A percentile compares a stretch with the other conserved stretches of the same genome.
Conservation (phyloP, 306 rosid genomes). For the Canavalia gladiata region DNA sequence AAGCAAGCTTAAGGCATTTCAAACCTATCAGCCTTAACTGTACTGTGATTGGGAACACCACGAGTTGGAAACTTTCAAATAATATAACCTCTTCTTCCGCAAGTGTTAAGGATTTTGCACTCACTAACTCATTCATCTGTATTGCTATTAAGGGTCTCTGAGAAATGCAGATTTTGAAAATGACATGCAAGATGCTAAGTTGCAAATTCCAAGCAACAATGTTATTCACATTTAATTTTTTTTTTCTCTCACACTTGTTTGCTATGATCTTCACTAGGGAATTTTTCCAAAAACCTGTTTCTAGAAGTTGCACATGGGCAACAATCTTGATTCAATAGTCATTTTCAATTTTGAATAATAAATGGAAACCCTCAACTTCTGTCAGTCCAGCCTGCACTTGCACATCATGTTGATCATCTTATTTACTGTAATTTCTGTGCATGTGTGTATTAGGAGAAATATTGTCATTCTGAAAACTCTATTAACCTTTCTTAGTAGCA, state of each 20-base stretch:
- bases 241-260: not conserved
- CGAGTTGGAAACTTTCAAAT: constrained; percentile 8
- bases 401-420: not conserved
- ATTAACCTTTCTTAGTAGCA: not conserved
- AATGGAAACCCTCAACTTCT: not conserved
- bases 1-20: constrained; percentile 19
- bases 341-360: constrained; percentile 17
- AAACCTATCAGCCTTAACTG: not conserved
- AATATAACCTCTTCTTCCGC: constrained; percentile 6
- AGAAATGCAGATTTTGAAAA: not conserved
- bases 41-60: not conserved
- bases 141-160: not conserved
- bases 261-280: not conserved
- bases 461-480: not conserved
- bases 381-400: not conserved
- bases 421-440: not conserved
- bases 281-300: not conserved
- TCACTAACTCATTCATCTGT: not conserved
- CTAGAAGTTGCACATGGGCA: not conserved
- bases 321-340: not conserved
- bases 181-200: not conserved
- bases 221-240: not conserved
- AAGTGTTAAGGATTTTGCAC: not conserved
- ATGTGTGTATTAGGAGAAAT: not conserved
- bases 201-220: not conserved